Evolutionary conservation across 2,329 filamentous ascomycete genomes (phyloP).

Genomic region (Fusarium torulosum): DNA sequence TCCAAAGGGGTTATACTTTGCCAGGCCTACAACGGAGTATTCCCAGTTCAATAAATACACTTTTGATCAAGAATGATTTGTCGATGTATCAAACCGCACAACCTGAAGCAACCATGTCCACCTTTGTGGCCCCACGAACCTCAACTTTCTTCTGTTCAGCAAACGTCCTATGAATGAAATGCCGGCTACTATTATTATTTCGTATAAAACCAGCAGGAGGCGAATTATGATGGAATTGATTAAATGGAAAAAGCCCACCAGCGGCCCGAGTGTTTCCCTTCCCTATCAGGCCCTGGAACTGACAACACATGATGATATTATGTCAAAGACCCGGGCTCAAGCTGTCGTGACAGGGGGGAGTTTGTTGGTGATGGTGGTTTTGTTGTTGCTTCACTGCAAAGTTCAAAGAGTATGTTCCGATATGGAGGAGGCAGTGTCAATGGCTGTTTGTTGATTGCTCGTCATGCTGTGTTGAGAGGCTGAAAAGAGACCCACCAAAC

Average conservation of each 20-base stretch:
- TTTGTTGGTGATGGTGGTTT: conserved; percentile 5
- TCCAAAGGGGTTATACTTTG: neutral
- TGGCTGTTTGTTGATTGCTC: conserved; percentile 3
- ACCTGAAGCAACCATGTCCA: neutral
- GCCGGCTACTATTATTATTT: neutral
- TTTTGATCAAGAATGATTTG: neutral
- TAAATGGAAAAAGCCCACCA: conserved; percentile 29
- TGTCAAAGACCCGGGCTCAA: conserved; percentile 5
- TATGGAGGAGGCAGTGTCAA: neutral
- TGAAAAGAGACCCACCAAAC: conserved; percentile 25
- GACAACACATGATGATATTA: conserved; percentile 31
- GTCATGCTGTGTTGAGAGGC: conserved; percentile 21
- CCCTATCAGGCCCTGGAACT: conserved; percentile 15
- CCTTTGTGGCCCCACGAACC: neutral
- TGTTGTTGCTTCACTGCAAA: neutral
- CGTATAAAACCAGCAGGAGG: conserved; percentile 20
- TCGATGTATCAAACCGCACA: neutral
- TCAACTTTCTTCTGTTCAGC: neutral
- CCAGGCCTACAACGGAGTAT: no score
- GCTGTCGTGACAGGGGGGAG: conserved; percentile 1
- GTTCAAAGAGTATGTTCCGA: conserved; percentile 6
- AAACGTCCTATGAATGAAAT: neutral
- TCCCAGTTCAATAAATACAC: neutral
- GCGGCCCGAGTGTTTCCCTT: conserved; percentile 41
- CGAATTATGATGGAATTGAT: conserved; percentile 19